phyloP scores from a whole-genome alignment of 768 basidiomycete species.

The Suillus weaverae region DNA sequence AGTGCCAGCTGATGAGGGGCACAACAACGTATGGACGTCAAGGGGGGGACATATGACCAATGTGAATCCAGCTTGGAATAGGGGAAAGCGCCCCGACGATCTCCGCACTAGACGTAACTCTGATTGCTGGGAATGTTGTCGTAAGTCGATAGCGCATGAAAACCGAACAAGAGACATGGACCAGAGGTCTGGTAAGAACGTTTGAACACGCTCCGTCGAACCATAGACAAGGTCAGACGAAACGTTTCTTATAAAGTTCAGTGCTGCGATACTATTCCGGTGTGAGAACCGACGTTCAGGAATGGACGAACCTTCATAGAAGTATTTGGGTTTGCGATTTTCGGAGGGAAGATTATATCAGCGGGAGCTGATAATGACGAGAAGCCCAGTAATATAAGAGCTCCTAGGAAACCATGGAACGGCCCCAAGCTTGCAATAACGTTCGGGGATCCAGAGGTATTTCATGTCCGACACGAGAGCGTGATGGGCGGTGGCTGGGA shows the following conservation, averaged over 20 bases:
- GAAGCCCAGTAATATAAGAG: neutral
- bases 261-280: neutral
- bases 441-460: neutral
- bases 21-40: neutral
- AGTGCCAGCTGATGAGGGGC: neutral
- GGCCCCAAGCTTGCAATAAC: neutral
- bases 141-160: neutral
- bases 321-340: neutral
- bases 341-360: neutral
- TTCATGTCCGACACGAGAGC: neutral
- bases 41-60: neutral
- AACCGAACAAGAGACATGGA: neutral
- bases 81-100: neutral
- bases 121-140: neutral
- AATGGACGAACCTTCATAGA: neutral
- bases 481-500: neutral
- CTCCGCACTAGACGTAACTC: neutral
- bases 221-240: neutral
- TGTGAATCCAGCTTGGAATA: neutral
- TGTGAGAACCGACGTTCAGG: neutral
- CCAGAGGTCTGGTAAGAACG: neutral
- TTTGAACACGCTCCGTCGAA: neutral
- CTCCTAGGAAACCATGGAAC: neutral
- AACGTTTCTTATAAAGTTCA: neutral
- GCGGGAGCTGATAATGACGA: neutral